phyloP scores from a whole-genome alignment of 1,284 basidiomycete species.

The Moniliella sp. region DNA sequence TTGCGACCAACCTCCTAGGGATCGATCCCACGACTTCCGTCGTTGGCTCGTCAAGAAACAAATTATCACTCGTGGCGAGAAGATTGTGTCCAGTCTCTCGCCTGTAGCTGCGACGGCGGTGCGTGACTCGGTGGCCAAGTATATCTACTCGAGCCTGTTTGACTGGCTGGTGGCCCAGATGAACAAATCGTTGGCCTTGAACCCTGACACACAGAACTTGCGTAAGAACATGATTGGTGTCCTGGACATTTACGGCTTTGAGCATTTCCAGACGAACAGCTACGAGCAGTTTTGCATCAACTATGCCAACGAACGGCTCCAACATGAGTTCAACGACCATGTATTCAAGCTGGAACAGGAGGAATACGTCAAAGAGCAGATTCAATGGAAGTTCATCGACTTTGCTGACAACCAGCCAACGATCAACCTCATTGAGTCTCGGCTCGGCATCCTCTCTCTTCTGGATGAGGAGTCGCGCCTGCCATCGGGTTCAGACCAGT shows the following conservation, averaged over 20 bases:
- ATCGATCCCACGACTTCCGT: slow-evolving; percentile 78
- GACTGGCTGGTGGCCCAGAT: slow-evolving; percentile 95
- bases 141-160: slow-evolving; percentile 92
- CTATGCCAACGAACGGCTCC: slow-evolving; percentile 82
- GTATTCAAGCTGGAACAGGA: slow-evolving; percentile 67
- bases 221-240: slow-evolving; percentile 98
- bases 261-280: slow-evolving; percentile 45
- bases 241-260: slow-evolving; percentile 47
- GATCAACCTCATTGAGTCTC: slow-evolving; percentile 94
- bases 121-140: slow-evolving; percentile 87
- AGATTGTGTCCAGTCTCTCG: slow-evolving; percentile 70
- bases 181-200: slow-evolving; percentile 79
- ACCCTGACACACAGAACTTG: slow-evolving; percentile 55
- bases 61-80: slow-evolving; percentile 76
- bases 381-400: slow-evolving; percentile 98
- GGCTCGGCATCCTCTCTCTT: slow-evolving; percentile 75
- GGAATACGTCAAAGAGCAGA: slow-evolving; percentile 91
- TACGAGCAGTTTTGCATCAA: slow-evolving; percentile 99
- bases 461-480: slow-evolving; percentile 94
- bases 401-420: slow-evolving; percentile 95
- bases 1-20: slow-evolving; percentile 72
- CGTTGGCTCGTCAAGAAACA: slow-evolving; percentile 98
- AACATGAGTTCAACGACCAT: slow-evolving; percentile 57
- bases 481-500: slow-evolving; percentile 73
- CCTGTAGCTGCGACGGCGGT: slow-evolving; percentile 81